Conservation (phyloP, 495 filamentous ascomycete genomes). For the Penicillium mononematosum region DNA sequence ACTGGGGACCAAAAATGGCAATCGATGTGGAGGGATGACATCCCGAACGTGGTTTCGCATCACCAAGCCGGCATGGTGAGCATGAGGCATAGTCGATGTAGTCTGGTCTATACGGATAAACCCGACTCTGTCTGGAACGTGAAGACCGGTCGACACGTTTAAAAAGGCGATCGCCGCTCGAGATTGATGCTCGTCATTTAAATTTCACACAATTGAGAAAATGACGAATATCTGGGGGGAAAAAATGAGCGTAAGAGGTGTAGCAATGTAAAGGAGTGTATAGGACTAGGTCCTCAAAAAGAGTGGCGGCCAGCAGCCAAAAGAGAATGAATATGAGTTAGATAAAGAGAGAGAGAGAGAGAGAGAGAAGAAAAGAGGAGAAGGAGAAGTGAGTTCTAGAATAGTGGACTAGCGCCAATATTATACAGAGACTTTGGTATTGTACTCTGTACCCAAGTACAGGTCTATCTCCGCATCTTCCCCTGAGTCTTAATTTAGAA, state of each 20-base stretch:
- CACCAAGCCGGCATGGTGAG: slow-evolving; percentile 31
- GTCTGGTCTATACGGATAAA: slow-evolving; percentile 11
- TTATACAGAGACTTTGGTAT: background rate
- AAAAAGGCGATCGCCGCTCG: slow-evolving; percentile 14
- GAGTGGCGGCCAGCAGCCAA: slow-evolving; percentile 36
- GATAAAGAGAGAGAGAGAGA: slow-evolving; percentile 20
- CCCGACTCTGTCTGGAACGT: slow-evolving; percentile 1
- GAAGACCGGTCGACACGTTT: slow-evolving; percentile 9
- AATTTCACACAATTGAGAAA: slow-evolving; percentile 5
- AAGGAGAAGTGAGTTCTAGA: slow-evolving; percentile 23
- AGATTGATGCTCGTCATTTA: slow-evolving; percentile 20
- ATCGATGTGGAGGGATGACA: slow-evolving; percentile 28
- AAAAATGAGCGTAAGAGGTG: background rate
- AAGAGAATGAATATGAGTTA: slow-evolving; percentile 26
- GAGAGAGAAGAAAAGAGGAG: slow-evolving; percentile 24
- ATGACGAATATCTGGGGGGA: background rate
- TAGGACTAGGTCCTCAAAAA: slow-evolving; percentile 26
- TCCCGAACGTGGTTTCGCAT: slow-evolving; percentile 29
- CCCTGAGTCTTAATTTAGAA: slow-evolving; percentile 16
- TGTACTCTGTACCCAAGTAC: background rate
- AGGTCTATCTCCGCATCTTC: slow-evolving; percentile 13
- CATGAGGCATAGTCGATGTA: slow-evolving; percentile 32
- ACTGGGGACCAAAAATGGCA: slow-evolving; percentile 25
- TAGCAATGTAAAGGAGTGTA: slow-evolving; percentile 35
- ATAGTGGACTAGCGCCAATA: slow-evolving; percentile 7